Evolutionary conservation across 2,329 filamentous ascomycete species (phyloP), one percentile per base, ranked within the genome.

Genomic region (Lachnum nothofagi): DNA sequence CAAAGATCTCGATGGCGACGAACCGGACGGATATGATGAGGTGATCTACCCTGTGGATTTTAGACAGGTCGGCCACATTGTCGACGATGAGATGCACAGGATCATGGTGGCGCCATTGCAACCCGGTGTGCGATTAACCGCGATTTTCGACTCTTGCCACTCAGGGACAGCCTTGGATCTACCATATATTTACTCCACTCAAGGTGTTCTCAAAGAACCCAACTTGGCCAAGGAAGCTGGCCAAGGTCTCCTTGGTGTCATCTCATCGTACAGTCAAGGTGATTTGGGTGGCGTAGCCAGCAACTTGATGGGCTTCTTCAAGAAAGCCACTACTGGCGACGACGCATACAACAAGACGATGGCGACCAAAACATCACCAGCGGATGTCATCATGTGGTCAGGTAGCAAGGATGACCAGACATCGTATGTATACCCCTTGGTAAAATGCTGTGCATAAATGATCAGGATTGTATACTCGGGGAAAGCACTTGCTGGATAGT

Each of bases 351-450:
- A 94, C 70, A 83, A 83, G 66, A 87, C 90, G 55, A 77, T 88
- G 65, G 79, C 85, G 57, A 97, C 91, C 37, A 93, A 94, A 73
- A 97, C 91, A 8, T 93, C 86, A 44, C 85, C 91, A 1, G 91
- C 93, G 23, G 91, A 97, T 69, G 91, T 97, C 29, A 82, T 97
- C 65, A 94, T 95, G 88, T 95, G 90, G 86, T 94, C 88, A 51
- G 93, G 91, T 47, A 93, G 88, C 72, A 96, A 95, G 70, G 93
- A 97, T 65, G 81, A 85, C 53, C 93, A 97, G 71, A 97, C 91
- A 56, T 90, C 86, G 84, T 89, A 75, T 70, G 85, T 82, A 59
- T 54, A 61, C 54, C 55, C 46, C 43, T 44, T 54, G 20, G n/a
- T 45, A 17, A 60, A 94, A 25, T 49, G 40, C 58, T 82, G 82